phyloP scores from a whole-genome alignment of 2,329 filamentous ascomycete species.

The Tolypocladium tropicale region DNA sequence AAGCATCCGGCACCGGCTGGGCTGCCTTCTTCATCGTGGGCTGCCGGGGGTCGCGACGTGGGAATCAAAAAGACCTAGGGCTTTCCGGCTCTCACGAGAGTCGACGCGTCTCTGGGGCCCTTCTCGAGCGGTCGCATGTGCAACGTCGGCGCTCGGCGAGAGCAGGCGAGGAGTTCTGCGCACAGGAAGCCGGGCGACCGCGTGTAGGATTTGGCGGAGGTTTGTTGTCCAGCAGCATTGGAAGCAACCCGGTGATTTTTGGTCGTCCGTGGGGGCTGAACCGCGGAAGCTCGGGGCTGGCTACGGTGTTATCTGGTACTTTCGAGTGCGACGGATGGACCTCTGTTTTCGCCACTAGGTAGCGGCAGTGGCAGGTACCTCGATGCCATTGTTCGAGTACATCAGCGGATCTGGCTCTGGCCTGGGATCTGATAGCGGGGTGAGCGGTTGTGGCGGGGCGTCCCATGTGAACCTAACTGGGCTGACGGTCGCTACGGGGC shows the following conservation, averaged over 20 bases:
- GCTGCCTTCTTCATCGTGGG: conserved; percentile 34
- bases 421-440: neutral
- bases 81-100: neutral
- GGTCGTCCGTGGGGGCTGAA: neutral
- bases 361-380: neutral
- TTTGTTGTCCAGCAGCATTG: neutral
- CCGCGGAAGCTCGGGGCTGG: neutral
- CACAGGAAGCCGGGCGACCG: neutral
- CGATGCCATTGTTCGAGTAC: neutral
- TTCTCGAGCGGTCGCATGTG: neutral
- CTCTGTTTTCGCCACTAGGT: rapidly evolving
- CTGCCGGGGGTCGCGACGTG: neutral
- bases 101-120: neutral
- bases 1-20: conserved; percentile 59
- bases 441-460: neutral
- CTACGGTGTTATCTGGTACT: neutral
- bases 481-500: neutral
- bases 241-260: neutral
- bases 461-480: neutral
- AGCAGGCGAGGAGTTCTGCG: neutral
- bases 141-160: conserved; percentile 1
- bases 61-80: neutral
- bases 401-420: neutral
- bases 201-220: neutral
- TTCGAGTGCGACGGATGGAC: neutral